Evolutionary conservation across 805 yeast genomes (phyloP), one percentile per base, ranked within the genome.

Genomic region (Ogataea trehalophila): DNA sequence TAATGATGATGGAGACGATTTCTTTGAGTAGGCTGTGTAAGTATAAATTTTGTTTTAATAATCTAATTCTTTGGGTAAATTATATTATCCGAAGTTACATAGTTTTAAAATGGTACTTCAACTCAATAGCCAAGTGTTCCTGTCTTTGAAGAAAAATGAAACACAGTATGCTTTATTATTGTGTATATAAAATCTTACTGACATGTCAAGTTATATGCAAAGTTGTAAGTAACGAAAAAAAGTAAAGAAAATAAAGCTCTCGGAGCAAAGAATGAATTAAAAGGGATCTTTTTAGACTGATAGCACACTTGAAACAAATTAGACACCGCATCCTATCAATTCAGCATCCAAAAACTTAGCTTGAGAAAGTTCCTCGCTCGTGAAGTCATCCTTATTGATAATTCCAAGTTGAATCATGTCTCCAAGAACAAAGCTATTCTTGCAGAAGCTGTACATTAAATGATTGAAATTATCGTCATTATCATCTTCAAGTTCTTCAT

Each of bases 391-490:
- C 44, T 62, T 54, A n/a, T 66, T 56, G 23, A 77, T 53, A 8
- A 89, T 51, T 0, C 85, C 87, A 35, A 85, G 72, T 45, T 75
- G 75, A 18, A 84, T 66, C 59, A 87, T 62, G 63, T 92, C 97
- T 13, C 87, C 89, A 74, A 91, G 73, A 46, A 85, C 77, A 18
- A 89, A 64, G 5, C 80, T 80, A 14, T 85, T 74, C 68, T 91
- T 92, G 53, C 91, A 89, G 42, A 75, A 73, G 8, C 94, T 71
- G 63, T 91, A 94, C 50, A 75, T 73, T 52, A 87, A 62, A 65
- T 89, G 88, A 62, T 90, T 90, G 59, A 94, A 92, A 38, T 80
- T 77, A 55, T 85, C 95, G 49, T 64, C 73, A 31, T 58, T 58
- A 20, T 60, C 70, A 13, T 59, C 65, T 5, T 50, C 61, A 6